Percentiles rank a stretch among this genome's conserved stretches.
phyloP scores from a whole-genome alignment of 768 basidiomycete species.

The Lactarius akahatsu region DNA sequence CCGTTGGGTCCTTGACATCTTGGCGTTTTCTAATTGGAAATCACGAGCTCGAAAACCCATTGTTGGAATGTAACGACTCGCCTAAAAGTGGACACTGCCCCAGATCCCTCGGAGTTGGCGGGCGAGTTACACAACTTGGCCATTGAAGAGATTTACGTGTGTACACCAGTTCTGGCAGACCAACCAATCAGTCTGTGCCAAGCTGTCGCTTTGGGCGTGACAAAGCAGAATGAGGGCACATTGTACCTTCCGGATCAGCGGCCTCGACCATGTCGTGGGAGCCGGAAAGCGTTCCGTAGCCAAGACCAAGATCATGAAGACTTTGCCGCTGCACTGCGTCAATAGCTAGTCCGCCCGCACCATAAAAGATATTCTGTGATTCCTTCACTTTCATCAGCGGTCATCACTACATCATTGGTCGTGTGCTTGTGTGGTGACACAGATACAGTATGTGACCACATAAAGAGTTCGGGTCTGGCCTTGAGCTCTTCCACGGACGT shows the following conservation, averaged over 20 bases:
- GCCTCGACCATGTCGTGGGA: conserved; percentile 40
- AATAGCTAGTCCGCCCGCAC: conserved; percentile 39
- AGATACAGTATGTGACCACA: conserved; percentile 38
- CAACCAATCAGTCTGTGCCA: neutral
- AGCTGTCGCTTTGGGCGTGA: neutral
- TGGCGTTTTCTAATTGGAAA: conserved; percentile 16
- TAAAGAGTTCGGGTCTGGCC: conserved; percentile 41
- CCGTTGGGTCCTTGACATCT: neutral
- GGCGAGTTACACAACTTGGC: conserved; percentile 46
- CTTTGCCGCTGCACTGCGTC: conserved; percentile 38
- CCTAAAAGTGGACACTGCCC: conserved; percentile 45
- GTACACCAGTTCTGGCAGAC: conserved; percentile 46
- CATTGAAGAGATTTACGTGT: conserved; percentile 44
- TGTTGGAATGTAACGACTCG: conserved; percentile 43
- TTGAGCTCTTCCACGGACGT: conserved; percentile 42
- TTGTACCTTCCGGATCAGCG: conserved; percentile 40
- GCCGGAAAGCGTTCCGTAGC: neutral
- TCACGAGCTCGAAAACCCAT: neutral
- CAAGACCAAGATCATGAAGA: neutral
- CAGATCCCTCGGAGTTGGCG: conserved; percentile 47
- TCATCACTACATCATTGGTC: neutral
- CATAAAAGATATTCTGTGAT: conserved; percentile 47
- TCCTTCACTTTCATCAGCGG: conserved; percentile 47
- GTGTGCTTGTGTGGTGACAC: conserved; percentile 5
- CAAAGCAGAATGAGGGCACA: neutral